Evolutionary conservation across 1,284 basidiomycete species (phyloP), one percentile per base, ranked within the genome.

Genomic region (Puccinia coronata): DNA sequence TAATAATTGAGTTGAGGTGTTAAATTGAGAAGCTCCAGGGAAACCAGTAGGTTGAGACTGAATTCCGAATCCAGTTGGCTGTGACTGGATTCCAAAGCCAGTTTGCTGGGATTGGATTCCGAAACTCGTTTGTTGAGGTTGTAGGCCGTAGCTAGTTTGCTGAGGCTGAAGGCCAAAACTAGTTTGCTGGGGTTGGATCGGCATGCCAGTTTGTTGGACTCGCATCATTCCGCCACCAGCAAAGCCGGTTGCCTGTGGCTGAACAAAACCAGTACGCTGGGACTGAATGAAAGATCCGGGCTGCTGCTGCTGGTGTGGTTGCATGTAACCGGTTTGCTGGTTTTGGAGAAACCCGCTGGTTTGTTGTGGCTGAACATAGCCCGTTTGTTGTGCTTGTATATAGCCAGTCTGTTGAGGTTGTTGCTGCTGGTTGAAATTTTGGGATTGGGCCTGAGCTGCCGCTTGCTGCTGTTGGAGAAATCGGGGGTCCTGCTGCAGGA

Each of bases 401-500:
- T 72, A 67, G 34, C 23, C 28, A 16, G 65, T 31, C 41, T 73
- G 70, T n/a, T 81, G 79, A 16, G 74, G 71, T 16, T 67, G 70
- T 41, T 47, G 78, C 20, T 43, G 65, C 5, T 59, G 51, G 57
- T 43, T 59, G 9, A 39, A 49, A 16, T 36, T 61, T 39, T 69
- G 43, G 25, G 39, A 28, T 80, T 80, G 79, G 47, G 23, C 11
- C 41, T 80, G 79, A 20, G 49, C 34, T 23, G 39, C 25, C 34
- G 69, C 55, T 65, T 72, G 69, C 34, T 80, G 79, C n/a, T 80
- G 79, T 41, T 80, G 79, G 47, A 81, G 79, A 67, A 81, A 81
- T 43, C 79, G 79, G 51, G 79, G 79, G 25, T 81, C 79, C 79
- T 81, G 79, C 53, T 81, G 79, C 34, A 81, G 70, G 34, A 81